phyloP scores from a whole-genome alignment of 352 stramenopile species.

The Globisporangium spiculum region DNA sequence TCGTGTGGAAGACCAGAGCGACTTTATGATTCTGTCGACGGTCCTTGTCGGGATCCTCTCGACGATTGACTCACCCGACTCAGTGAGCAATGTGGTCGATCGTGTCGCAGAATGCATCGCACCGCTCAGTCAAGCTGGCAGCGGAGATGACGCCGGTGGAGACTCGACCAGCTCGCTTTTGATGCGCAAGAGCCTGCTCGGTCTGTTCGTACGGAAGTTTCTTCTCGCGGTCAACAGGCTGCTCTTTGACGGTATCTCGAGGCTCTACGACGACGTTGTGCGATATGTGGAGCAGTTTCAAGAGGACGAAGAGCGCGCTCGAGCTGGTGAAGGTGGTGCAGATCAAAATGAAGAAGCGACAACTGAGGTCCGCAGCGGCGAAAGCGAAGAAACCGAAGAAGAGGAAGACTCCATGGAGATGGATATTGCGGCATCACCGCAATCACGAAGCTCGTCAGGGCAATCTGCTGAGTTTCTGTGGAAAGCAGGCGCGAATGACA shows the following conservation, averaged over 20 bases:
- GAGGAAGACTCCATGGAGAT: slow-evolving; percentile 11
- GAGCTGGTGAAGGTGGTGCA: neutral
- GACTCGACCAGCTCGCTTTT: slow-evolving; percentile 53
- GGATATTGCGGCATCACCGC: slow-evolving; percentile 7
- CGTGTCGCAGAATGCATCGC: slow-evolving; percentile 60
- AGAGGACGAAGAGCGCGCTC: slow-evolving; percentile 25
- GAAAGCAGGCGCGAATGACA: slow-evolving; percentile 25
- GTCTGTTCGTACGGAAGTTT: slow-evolving; percentile 69
- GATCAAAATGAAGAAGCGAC: neutral
- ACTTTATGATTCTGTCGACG: slow-evolving; percentile 42
- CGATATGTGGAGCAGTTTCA: slow-evolving; percentile 48
- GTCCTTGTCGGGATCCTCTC: slow-evolving; percentile 52
- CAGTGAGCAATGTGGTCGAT: slow-evolving; percentile 63
- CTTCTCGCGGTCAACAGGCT: slow-evolving; percentile 52
- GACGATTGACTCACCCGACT: slow-evolving; percentile 58
- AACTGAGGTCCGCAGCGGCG: slow-evolving; percentile 5
- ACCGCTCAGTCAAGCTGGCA: slow-evolving; percentile 23
- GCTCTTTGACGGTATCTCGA: slow-evolving; percentile 70
- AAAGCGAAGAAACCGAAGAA: neutral
- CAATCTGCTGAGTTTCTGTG: slow-evolving; percentile 26
- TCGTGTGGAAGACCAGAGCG: slow-evolving; percentile 28
- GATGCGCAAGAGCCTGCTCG: slow-evolving; percentile 51
- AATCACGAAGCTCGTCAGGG: slow-evolving; percentile 1
- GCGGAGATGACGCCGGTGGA: slow-evolving; percentile 14
- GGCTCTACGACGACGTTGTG: slow-evolving; percentile 60